Percentiles rank a stretch among this genome's conserved stretches.
phyloP scores from a whole-genome alignment of 1,284 basidiomycete genomes.

The Irpex sp. region DNA sequence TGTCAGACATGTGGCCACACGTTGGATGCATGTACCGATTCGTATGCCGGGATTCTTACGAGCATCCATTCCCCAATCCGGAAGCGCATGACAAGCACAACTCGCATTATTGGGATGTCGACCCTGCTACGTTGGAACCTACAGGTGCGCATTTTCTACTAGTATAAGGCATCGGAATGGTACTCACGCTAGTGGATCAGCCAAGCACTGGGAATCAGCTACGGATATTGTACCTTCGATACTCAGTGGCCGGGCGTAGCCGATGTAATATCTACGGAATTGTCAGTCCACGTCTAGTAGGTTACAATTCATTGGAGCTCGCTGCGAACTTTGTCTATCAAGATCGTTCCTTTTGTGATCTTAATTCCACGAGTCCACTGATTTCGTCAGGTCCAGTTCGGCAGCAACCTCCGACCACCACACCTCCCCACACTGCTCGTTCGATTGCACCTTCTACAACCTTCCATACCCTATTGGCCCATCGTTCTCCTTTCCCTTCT shows the following conservation, averaged over 20 bases:
- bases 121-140: too few relatives aligned
- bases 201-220: too few relatives aligned
- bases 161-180: too few relatives aligned
- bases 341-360: not conserved
- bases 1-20: not conserved
- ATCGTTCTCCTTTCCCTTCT: conserved; percentile 13
- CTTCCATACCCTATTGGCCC: conserved; percentile 41
- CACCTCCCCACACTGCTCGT: conserved; percentile 42
- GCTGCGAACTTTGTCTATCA: not conserved
- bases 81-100: not conserved
- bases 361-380: conserved; percentile 13
- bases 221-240: too few relatives aligned
- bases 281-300: too few relatives aligned
- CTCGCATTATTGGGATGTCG: too few relatives aligned
- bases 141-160: too few relatives aligned
- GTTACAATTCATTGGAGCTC: not conserved
- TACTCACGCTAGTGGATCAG: too few relatives aligned
- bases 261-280: too few relatives aligned
- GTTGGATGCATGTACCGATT: not conserved
- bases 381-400: conserved; percentile 76
- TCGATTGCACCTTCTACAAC: conserved; percentile 22
- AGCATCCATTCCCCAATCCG: not conserved
- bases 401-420: conserved; percentile 75
- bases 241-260: too few relatives aligned
- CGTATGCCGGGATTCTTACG: not conserved